Evolutionary conservation across 495 filamentous ascomycete species (phyloP).

Genomic region (Penicillium subrubescens): DNA sequence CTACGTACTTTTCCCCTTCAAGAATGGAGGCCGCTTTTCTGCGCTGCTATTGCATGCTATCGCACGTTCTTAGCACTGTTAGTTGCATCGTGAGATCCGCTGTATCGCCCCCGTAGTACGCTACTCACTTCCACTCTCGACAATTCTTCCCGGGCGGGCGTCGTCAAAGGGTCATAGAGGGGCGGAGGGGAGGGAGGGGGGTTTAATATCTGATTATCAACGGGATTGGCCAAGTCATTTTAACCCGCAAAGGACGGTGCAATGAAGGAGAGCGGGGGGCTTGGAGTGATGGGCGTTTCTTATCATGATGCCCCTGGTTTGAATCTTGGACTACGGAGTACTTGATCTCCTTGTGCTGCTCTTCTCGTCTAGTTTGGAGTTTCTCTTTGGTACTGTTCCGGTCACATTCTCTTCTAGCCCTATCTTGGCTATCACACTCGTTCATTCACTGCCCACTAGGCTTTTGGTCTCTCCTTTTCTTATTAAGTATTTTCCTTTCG

Average conservation of each 20-base stretch:
- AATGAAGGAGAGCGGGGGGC: slow-evolving; percentile 7
- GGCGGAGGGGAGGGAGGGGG: not conserved
- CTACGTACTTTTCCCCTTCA: not conserved
- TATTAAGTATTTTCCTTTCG: slow-evolving; percentile 1
- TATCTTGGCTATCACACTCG: slow-evolving; percentile 22
- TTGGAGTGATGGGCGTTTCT: slow-evolving; percentile 1
- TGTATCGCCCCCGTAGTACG: not conserved
- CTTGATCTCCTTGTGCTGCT: slow-evolving; percentile 23
- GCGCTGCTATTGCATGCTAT: not conserved
- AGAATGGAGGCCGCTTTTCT: not conserved
- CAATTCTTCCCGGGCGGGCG: not conserved
- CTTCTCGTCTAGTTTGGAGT: not conserved
- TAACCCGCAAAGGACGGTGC: slow-evolving; percentile 4
- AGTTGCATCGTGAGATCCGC: slow-evolving; percentile 8
- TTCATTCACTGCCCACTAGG: slow-evolving; percentile 8
- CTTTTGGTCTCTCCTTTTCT: slow-evolving; percentile 10
- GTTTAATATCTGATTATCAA: slow-evolving; percentile 9
- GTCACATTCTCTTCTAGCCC: slow-evolving; percentile 13
- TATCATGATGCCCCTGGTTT: not conserved
- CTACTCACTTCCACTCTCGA: slow-evolving; percentile 5
- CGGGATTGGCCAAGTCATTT: slow-evolving; percentile 10
- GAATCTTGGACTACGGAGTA: slow-evolving; percentile 11
- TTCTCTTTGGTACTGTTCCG: not conserved
- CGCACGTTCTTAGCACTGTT: not conserved
- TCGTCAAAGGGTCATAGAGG: not conserved